A percentile compares a stretch with the other conserved stretches of the same genome.
These are phyloP conservation scores for Fusarium tricinctum DNA, from an alignment of 2,329 filamentous ascomycete species.

Conservation along the genomic window DNA sequence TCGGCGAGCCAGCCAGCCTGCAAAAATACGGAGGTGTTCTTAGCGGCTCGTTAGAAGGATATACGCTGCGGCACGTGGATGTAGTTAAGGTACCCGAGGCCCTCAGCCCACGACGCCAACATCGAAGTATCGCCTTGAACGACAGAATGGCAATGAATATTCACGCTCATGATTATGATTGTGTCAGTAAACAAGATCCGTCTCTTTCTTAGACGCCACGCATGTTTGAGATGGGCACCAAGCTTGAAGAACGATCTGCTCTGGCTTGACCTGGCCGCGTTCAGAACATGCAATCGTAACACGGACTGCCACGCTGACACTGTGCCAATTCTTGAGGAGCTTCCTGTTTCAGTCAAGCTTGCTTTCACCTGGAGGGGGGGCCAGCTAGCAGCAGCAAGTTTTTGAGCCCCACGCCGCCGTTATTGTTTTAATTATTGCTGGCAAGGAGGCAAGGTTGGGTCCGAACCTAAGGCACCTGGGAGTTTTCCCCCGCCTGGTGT, in stretches of 20 bases:
- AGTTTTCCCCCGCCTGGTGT: slow-evolving; percentile 44
- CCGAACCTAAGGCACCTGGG: neutral
- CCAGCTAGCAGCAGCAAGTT: slow-evolving; percentile 19
- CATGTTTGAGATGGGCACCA: slow-evolving; percentile 26
- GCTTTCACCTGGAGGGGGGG: slow-evolving; percentile 13
- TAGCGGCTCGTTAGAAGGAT: slow-evolving; percentile 23
- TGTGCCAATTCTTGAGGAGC: slow-evolving; percentile 45
- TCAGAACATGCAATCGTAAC: slow-evolving; percentile 4
- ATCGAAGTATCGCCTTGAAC: slow-evolving; percentile 1
- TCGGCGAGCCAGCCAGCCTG: neutral
- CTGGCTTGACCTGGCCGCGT: neutral
- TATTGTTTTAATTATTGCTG: slow-evolving; percentile 26
- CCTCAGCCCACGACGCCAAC: neutral
- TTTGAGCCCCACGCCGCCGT: slow-evolving; percentile 22
- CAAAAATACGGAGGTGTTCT: slow-evolving; percentile 30
- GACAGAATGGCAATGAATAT: neutral
- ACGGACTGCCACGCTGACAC: slow-evolving; percentile 32
- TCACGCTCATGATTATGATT: neutral
- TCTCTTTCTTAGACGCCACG: slow-evolving; percentile 26
- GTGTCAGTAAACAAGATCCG: neutral
- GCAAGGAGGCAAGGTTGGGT: slow-evolving; percentile 20
- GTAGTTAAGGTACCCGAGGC: neutral
- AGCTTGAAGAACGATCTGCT: slow-evolving; percentile 13
- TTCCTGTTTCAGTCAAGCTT: slow-evolving; percentile 47
- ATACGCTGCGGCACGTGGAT: slow-evolving; percentile 3